Evolutionary conservation across 2,329 filamentous ascomycete species (phyloP), one percentile per base, ranked within the genome.

Genomic region (Alternaria rosae): DNA sequence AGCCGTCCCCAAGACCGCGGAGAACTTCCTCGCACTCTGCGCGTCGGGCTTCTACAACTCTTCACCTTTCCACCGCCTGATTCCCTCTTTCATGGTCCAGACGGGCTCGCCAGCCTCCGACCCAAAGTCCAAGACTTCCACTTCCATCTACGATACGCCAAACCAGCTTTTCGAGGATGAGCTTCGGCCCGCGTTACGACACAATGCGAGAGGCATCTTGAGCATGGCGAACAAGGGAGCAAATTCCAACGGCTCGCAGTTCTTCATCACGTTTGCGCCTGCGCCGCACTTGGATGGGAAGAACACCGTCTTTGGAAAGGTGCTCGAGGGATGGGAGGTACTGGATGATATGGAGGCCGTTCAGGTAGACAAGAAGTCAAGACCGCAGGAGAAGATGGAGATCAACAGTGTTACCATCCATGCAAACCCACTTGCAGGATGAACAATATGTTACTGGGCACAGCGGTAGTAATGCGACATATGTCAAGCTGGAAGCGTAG

Each of bases 11-110:
- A 94, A 94, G 79, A 97, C 95, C 0, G 91, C 93, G 66, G 92
- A 97, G 82, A 96, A 96, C 83, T 96, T 96, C 81, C 89, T 96
- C 69, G 92, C 92, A 55, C 89, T 95, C 66, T 93, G 91, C 83
- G 92, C 91, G 52, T 93, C 91, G 10, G 85, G 85, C 73, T 93
- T 91, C 83, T 95, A 93, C 82, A 84, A 92, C 76, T 80, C 81
- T 73, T 92, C 91, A 23, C 89, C 90, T 64, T 91, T 95, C 80
- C 92, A 95, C 84, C 89, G 92, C 54, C 84, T 92, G 65, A 94
- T 95, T 61, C 90, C 92, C 10, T 84, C 84, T 64, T 96, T 96
- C 85, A 95, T 96, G 87, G 83, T 89, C 21, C 92, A 95, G 79
- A 89, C 90, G 17, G 92, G 92, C 70, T 90, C 82, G 23, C 83